phyloP scores from a whole-genome alignment of 2,329 filamentous ascomycete genomes.

The Talaromyces sp. region DNA sequence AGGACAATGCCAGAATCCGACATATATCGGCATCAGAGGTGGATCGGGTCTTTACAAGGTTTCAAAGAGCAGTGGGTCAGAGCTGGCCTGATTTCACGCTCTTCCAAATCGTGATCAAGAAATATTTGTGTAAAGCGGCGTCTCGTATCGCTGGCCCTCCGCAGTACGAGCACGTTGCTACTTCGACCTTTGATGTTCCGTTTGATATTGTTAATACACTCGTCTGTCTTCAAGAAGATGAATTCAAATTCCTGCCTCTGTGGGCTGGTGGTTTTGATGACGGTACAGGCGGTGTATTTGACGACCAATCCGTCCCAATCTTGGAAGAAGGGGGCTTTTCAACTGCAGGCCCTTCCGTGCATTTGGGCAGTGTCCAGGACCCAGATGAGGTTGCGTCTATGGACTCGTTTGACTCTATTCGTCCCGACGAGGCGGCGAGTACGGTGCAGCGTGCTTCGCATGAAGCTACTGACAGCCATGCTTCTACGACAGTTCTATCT shows the following conservation, averaged over 20 bases:
- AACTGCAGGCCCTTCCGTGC: conserved; percentile 34
- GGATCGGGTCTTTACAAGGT: not conserved
- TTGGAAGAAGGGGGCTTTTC: conserved; percentile 36
- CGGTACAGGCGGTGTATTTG: conserved; percentile 49
- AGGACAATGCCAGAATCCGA: conserved; percentile 6
- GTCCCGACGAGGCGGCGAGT: conserved; percentile 27
- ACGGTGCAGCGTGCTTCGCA: conserved; percentile 37
- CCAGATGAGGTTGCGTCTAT: conserved; percentile 24
- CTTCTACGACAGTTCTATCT: conserved; percentile 23
- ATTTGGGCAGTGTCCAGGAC: conserved; percentile 21
- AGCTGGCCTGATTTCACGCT: not conserved
- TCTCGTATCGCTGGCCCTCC: not conserved
- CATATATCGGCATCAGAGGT: not conserved
- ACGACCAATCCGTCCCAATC: conserved; percentile 33
- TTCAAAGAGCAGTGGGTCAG: not conserved
- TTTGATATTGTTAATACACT: conserved; percentile 40
- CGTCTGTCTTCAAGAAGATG: conserved; percentile 52
- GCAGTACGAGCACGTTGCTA: not conserved
- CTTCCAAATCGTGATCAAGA: not conserved
- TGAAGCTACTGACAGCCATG: conserved; percentile 31
- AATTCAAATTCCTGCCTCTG: conserved; percentile 61
- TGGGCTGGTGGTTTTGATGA: conserved; percentile 61
- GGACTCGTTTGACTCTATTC: conserved; percentile 27
- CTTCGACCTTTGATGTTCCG: conserved; percentile 10
- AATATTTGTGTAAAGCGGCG: not conserved